These are phyloP conservation scores for Stenocarpella maydis DNA, from an alignment of 2,329 filamentous ascomycete genomes.

Conservation along the genomic window DNA sequence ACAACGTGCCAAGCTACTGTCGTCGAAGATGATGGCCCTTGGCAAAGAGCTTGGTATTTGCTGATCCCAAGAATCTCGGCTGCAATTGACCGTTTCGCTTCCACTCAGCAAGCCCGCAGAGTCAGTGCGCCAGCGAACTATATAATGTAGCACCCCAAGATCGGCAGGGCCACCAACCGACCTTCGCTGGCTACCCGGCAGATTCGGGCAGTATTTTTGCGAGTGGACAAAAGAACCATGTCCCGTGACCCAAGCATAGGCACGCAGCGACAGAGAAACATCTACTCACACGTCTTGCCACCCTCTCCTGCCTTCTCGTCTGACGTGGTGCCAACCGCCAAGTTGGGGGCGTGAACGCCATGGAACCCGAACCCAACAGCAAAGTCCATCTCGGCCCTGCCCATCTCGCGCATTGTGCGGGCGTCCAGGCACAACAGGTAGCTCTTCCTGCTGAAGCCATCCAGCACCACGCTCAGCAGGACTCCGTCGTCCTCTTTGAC, in stretches of 20 bases:
- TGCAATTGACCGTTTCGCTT: constrained; percentile 1
- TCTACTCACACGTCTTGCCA: not conserved
- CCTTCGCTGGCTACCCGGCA: not conserved
- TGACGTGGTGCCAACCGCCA: not conserved
- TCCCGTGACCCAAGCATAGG: too few relatives aligned
- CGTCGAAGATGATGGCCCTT: not conserved
- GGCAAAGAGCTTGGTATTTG: constrained; percentile 21
- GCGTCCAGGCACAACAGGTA: constrained; percentile 74
- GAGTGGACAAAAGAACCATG: not conserved
- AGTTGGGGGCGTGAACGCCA: constrained; percentile 48
- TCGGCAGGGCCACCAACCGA: not conserved
- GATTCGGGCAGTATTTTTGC: constrained; percentile 7
- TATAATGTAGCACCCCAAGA: not conserved
- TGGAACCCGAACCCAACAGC: constrained; percentile 72
- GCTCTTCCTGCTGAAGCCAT: constrained; percentile 65
- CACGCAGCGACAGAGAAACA: not conserved
- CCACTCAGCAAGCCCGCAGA: not conserved
- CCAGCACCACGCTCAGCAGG: constrained; percentile 64
- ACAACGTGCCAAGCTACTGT: constrained; percentile 3
- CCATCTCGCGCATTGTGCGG: constrained; percentile 68
- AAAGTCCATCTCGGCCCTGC: constrained; percentile 68
- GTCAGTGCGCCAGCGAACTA: not conserved
- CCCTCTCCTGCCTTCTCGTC: not conserved
- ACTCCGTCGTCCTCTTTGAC: constrained; percentile 44
- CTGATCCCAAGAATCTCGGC: constrained; percentile 4